Percentiles rank a stretch among this genome's conserved stretches.
phyloP scores from a whole-genome alignment of 148 eudicot species.

The Simmondsia chinensis region DNA sequence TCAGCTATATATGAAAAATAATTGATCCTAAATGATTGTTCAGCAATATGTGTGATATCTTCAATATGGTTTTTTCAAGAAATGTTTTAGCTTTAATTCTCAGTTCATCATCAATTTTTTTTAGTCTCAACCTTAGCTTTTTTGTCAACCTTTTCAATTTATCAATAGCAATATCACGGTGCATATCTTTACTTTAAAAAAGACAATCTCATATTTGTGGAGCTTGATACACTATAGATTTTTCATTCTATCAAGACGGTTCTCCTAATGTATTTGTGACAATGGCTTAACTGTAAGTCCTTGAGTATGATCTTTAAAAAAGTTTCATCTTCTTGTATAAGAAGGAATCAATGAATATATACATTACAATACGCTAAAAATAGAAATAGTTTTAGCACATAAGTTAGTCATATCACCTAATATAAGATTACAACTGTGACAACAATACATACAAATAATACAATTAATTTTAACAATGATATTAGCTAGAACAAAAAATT shows the following conservation, averaged over 20 bases:
- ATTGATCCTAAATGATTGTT: slow-evolving; percentile 18
- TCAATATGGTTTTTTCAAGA: slow-evolving; percentile 4
- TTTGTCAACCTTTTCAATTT: slow-evolving; percentile 2
- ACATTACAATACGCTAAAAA: slow-evolving; percentile 18
- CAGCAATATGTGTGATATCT: neutral
- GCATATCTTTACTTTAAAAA: slow-evolving; percentile 1
- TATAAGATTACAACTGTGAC: slow-evolving; percentile 18
- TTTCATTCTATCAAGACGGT: slow-evolving; percentile 21
- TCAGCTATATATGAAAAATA: slow-evolving; percentile 9
- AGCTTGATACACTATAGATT: slow-evolving; percentile 13
- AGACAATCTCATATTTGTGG: slow-evolving; percentile 15
- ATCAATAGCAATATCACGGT: slow-evolving; percentile 4
- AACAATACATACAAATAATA: too few species aligned
- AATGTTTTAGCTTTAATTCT: slow-evolving; percentile 7
- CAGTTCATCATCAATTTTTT: slow-evolving; percentile 7
- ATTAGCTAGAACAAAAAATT: too few species aligned
- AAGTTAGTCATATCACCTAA: slow-evolving; percentile 21
- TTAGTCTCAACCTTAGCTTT: slow-evolving; percentile 2
- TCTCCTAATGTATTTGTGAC: slow-evolving; percentile 15
- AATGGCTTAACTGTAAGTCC: slow-evolving; percentile 10
- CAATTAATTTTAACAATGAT: too few species aligned
- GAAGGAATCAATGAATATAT: slow-evolving; percentile 19
- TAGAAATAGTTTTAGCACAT: slow-evolving; percentile 11
- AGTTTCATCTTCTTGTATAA: slow-evolving; percentile 21
- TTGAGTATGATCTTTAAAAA: slow-evolving; percentile 9